Base-by-base conservation (phyloP, 176 grass and related monocot species). In the Zoysia pacifica region DNA sequence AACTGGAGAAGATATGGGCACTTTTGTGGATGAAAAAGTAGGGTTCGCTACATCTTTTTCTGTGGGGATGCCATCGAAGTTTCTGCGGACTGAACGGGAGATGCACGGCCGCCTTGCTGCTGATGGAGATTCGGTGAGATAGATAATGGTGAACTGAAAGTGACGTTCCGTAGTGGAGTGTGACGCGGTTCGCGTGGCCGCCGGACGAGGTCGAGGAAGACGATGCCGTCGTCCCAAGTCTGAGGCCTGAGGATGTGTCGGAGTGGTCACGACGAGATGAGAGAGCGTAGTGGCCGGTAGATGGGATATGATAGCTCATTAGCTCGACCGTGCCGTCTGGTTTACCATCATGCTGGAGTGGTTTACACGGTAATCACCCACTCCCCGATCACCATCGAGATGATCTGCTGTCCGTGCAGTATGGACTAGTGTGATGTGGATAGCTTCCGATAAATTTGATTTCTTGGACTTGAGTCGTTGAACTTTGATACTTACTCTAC, bases 141-240 rank as follows among this genome's bases (percentile, higher is more conserved):
- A 28, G 47, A 61, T 70, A 15, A 67, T 40, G 69, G 28, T 28
- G 28, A 28, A 28, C 28, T 28, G 28, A 28, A 79, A 52, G 62
- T 39, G 69, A 55, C 39, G 81, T 10, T 40, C 46, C 67, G 55
- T 70, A 80, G 62, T 69, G 81, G 81, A 65, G 41, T 39, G 2
- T 86, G 87, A 85, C 80, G 87, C 40, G 37, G 72, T 18, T 61
- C 11, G 71, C 28, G 72, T 67, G 65, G 78, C 40, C 28, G 39
- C 46, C 58, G 37, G 35, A 38, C 5, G 28, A 13, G 3, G 28
- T 48, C 15, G 28, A 28, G n/a, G 87, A 44, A 52, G 77, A 68
- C 11, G 52, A 19, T 73, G 28, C 14, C 49, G 60, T 74, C 59
- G 38, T 28, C 28, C 28, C 28, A 28, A 87, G 54, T 48, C 59